These are phyloP conservation scores for Cetraspora pellucida DNA, from an alignment of 192 early-diverging fungal genomes.

Conservation along the genomic window DNA sequence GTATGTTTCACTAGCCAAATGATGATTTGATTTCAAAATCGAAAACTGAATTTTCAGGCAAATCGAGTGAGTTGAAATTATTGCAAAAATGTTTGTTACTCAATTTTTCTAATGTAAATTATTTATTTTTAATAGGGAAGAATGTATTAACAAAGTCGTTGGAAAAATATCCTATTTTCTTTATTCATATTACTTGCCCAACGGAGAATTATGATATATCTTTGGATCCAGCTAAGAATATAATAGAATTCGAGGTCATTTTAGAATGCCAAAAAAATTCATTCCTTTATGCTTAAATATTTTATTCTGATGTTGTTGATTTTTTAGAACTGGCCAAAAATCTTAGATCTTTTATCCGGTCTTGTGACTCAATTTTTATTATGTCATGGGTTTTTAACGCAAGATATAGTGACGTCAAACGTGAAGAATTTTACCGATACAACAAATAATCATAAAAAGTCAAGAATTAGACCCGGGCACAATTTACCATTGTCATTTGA, in stretches of 20 bases:
- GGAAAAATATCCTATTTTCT: slow-evolving; percentile 55
- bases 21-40: neutral
- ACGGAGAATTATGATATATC: slow-evolving; percentile 52
- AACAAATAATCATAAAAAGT: neutral
- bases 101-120: neutral
- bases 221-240: slow-evolving; percentile 57
- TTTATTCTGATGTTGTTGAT: neutral
- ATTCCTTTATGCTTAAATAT: neutral
- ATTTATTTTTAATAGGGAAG: neutral
- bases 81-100: neutral
- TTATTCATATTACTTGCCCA: slow-evolving; percentile 55
- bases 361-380: slow-evolving; percentile 42
- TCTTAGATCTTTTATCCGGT: slow-evolving; percentile 28
- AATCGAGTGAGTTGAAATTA: neutral
- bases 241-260: slow-evolving; percentile 56
- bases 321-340: slow-evolving; percentile 33
- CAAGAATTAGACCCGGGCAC: neutral
- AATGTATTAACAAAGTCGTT: slow-evolving; percentile 35
- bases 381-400: slow-evolving; percentile 25
- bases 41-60: neutral
- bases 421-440: neutral
- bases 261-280: neutral
- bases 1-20: neutral
- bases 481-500: slow-evolving; percentile 28
- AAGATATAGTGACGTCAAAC: neutral